Base-by-base conservation (phyloP, 2,329 filamentous ascomycete genomes). In the Dactylellina sp. region DNA sequence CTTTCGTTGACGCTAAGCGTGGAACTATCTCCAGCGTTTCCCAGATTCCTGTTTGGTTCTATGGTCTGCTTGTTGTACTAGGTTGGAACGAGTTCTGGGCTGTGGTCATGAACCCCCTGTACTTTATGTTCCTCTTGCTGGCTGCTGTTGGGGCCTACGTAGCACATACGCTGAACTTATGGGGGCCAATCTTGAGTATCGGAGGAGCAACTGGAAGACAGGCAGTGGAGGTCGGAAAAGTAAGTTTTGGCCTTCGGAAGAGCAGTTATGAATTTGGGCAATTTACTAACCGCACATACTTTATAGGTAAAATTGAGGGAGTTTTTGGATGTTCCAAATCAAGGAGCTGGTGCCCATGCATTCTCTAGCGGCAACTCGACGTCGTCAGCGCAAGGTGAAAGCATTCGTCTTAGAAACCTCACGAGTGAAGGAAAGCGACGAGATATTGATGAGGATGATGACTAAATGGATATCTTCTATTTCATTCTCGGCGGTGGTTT, bases 1-100 rank as follows among this genome's bases (percentile, higher is more conserved):
- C 99, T 2, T 99, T 97, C 79, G 93, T 99, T 44, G 95, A 99
- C 83, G 95, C 95, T 55, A 99, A 99, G 86, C 88, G 95, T 70
- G 93, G 94, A 80, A 95, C 95, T 44, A 96, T 99, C 80, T 95
- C 95, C 62, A 93, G 94, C 66, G 91, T 99, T 78, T 91, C 93
- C 2, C 93, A 97, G 81, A 89, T 99, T 55, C 95, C 95, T 4
- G 83, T 96, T 75, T 98, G 97, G 82, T 97, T 99, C 82, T 99
- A 97, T 79, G 92, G 88, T 44, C 81, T 98, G 65, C 85, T 99
- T 65, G 84, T 99, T 76, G 91, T 92, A 20, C 85, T 99, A 53
- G 95, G 95, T n/a, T 99, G 95, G 95, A 99, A 99, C 82, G 95
- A 99, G 82, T 93, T 99, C 46, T 75, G 37, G 65, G 60, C 55